Conservation (phyloP, 768 basidiomycete species). For the Podaxis mareebaensis region DNA sequence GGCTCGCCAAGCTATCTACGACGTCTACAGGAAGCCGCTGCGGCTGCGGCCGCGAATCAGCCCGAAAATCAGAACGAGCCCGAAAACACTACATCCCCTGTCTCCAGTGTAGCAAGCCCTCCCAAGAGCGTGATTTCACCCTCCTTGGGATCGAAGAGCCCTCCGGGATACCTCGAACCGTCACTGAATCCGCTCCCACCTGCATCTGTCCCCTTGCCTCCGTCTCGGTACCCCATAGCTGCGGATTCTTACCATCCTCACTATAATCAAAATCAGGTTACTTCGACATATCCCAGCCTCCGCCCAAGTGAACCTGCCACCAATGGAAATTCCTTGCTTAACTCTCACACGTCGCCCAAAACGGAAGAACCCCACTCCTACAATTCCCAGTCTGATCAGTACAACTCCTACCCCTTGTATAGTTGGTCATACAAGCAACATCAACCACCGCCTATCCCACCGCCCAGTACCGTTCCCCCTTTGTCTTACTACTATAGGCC, state of each 20-base stretch:
- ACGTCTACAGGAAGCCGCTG: conserved; percentile 75
- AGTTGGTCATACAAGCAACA: conserved; percentile 75
- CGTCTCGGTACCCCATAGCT: conserved; percentile 71
- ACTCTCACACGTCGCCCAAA: conserved; percentile 38
- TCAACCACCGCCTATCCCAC: conserved; percentile 43
- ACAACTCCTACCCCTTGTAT: conserved; percentile 64
- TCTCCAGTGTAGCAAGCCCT: conserved; percentile 50
- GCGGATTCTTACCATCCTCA: conserved; percentile 70
- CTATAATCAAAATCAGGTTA: conserved; percentile 37
- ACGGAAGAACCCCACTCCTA: conserved; percentile 45
- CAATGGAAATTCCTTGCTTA: conserved; percentile 31
- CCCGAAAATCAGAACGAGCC: conserved; percentile 39
- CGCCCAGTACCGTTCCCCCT: conserved; percentile 54
- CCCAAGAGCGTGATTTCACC: conserved; percentile 48
- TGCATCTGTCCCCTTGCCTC: conserved; percentile 46
- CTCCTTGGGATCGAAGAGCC: conserved; percentile 42
- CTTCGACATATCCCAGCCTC: conserved; percentile 40
- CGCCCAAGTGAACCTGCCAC: conserved; percentile 36
- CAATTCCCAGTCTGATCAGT: conserved; percentile 47
- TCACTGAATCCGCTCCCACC: conserved; percentile 38
- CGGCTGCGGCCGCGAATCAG: conserved; percentile 47
- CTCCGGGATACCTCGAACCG: conserved; percentile 55
- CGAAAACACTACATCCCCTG: conserved; percentile 46
- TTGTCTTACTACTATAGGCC: conserved; percentile 74
- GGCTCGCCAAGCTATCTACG: conserved; percentile 62